Percentiles rank a stretch among this genome's conserved stretches.
Conservation (phyloP, 169 alveolate species). For the Toxoplasma gondii region DNA sequence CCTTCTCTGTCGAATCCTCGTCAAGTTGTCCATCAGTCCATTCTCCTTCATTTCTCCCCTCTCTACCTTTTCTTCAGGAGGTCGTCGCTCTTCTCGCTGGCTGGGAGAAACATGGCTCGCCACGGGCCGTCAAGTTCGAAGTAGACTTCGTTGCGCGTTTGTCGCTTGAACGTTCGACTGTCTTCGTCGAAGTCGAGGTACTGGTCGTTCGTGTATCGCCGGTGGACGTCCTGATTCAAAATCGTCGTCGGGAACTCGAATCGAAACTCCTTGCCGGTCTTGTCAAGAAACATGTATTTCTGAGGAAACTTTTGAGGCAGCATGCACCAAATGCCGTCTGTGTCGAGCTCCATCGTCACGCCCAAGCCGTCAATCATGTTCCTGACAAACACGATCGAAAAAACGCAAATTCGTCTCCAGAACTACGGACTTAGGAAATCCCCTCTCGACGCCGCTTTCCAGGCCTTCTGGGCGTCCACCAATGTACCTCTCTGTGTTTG, state of each 20-base stretch:
- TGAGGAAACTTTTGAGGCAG: slow-evolving; percentile 96
- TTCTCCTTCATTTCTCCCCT: background rate
- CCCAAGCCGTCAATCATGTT: slow-evolving; percentile 94
- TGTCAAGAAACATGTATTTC: slow-evolving; percentile 71
- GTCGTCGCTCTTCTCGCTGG: slow-evolving; percentile 96
- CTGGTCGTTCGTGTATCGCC: slow-evolving; percentile 95
- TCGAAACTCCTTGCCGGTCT: slow-evolving; percentile 69
- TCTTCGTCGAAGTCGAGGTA: slow-evolving; percentile 84
- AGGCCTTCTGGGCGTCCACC: no score
- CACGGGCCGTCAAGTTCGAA: slow-evolving; percentile 99
- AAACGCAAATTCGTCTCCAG: background rate
- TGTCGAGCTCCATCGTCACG: slow-evolving; percentile 98
- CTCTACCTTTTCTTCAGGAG: slow-evolving; percentile 94
- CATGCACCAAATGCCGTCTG: slow-evolving; percentile 99
- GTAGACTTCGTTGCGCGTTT: slow-evolving; percentile 91
- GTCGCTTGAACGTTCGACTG: background rate
- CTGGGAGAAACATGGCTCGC: slow-evolving; percentile 97
- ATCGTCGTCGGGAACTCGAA: slow-evolving; percentile 94
- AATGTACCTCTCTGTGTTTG: no score
- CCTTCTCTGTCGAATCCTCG: no score
- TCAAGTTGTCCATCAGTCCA: no score
- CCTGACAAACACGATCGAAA: slow-evolving; percentile 11
- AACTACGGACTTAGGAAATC: background rate
- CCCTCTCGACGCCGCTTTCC: no score
- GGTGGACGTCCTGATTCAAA: slow-evolving; percentile 93